These are phyloP conservation scores for Mortierella sp. DNA, from an alignment of 371 early-diverging fungal species.

Conservation along the genomic window DNA sequence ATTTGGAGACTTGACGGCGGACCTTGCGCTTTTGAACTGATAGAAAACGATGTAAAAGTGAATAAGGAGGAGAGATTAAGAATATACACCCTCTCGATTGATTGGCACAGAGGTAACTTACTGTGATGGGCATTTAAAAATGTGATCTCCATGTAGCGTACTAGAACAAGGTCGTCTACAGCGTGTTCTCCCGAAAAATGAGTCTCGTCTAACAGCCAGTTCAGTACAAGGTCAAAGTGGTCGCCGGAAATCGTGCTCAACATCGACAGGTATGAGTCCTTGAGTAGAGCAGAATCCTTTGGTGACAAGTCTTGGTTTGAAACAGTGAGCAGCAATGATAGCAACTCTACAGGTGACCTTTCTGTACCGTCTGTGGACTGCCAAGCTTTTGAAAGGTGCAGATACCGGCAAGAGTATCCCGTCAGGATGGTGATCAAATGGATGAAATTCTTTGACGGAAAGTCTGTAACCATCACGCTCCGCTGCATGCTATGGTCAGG, in stretches of 20 bases:
- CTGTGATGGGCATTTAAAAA: conserved; percentile 48
- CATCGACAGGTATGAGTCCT: conserved; percentile 34
- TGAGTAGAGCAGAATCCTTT: conserved; percentile 21
- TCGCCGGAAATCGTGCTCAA: conserved; percentile 29
- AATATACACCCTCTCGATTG: too few species aligned
- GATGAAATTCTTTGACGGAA: background rate
- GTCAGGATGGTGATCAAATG: conserved; percentile 36
- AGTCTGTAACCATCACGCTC: too few species aligned
- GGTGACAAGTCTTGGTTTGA: conserved; percentile 16
- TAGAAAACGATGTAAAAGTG: conserved; percentile 2
- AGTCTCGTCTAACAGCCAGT: conserved; percentile 35
- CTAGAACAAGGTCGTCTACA: conserved; percentile 40
- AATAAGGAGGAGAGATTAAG: background rate
- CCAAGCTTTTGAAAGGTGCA: conserved; percentile 19
- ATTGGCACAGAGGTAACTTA: too few species aligned
- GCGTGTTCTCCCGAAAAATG: conserved; percentile 39
- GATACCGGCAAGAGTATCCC: conserved; percentile 42
- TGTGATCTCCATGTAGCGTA: conserved; percentile 33
- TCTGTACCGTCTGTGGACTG: conserved; percentile 1
- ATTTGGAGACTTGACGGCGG: conserved; percentile 55
- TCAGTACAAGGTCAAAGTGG: conserved; percentile 26
- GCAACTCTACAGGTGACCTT: conserved; percentile 13
- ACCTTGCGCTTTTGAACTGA: conserved; percentile 58
- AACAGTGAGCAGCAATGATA: conserved; percentile 18
- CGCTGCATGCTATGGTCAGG: too few species aligned